Percentiles rank a stretch among this genome's conserved stretches.
Evolutionary conservation across 352 stramenopile species (phyloP).

Genomic region (Blastocystis sp.): DNA sequence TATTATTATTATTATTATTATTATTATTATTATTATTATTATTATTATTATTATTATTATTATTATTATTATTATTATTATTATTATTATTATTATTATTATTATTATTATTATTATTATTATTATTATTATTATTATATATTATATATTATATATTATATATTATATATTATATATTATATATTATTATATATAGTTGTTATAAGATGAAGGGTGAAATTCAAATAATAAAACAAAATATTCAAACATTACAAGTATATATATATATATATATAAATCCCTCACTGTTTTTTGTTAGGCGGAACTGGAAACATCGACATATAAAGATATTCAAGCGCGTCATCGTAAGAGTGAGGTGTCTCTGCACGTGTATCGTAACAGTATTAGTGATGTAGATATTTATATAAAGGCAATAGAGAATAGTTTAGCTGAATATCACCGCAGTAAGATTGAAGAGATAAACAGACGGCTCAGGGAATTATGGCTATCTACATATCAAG

Average conservation of each 20-base stretch:
- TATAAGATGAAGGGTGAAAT: slow-evolving; percentile 22
- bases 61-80: no score
- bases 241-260: background rate
- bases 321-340: slow-evolving; percentile 73
- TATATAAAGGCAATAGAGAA: slow-evolving; percentile 78
- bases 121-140: no score
- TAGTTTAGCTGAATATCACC: slow-evolving; percentile 84
- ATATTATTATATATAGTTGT: background rate
- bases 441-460: slow-evolving; percentile 93
- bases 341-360: slow-evolving; percentile 78
- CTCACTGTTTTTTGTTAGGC: background rate
- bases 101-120: no score
- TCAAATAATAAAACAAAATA: slow-evolving; percentile 23
- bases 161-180: no score
- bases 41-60: no score
- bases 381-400: slow-evolving; percentile 80
- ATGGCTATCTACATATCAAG: slow-evolving; percentile 94
- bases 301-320: slow-evolving; percentile 46
- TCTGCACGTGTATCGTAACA: slow-evolving; percentile 76
- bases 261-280: background rate
- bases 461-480: slow-evolving; percentile 93
- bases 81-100: no score
- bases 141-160: no score
- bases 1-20: no score
- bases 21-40: no score